Base-by-base conservation (phyloP, 164 flowering plant species). In the Buxus sempervirens region DNA sequence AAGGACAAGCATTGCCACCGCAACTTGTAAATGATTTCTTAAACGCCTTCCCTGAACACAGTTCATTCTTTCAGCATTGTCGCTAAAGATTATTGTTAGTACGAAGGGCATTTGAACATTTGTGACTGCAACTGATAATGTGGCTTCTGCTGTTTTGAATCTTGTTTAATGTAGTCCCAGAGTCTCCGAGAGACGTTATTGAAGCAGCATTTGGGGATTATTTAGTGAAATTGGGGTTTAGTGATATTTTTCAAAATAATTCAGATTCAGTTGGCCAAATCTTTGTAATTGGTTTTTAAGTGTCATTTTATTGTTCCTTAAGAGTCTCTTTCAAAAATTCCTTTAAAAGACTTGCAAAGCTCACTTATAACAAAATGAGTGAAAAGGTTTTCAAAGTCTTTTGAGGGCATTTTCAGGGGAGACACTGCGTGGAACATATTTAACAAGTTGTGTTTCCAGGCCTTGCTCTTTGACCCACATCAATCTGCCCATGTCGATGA, bases 341-440 rank as follows among this genome's bases (percentile, higher is more conserved):
- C n/a, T n/a, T n/a, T n/a, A n/a, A n/a, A n/a, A n/a, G n/a, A n/a
- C n/a, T n/a, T n/a, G n/a, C n/a, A n/a, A n/a, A n/a, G n/a, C n/a
- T n/a, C n/a, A n/a, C n/a, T n/a, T n/a, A n/a, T n/a, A n/a, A n/a
- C n/a, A n/a, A n/a, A n/a, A n/a, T n/a, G n/a, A n/a, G n/a, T n/a
- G n/a, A n/a, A n/a, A n/a, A n/a, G n/a, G n/a, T n/a, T n/a, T n/a
- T n/a, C n/a, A n/a, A n/a, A n/a, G n/a, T n/a, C n/a, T n/a, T n/a
- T n/a, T n/a, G n/a, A n/a, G n/a, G n/a, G n/a, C n/a, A n/a, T 92
- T 95, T 77, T 95, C 97, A 2, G 99, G 97, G 41, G 99, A 92
- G 65, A 92, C 73, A 58, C 36, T 80, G 19, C 83, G 22, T 4
- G 97, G 96, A 24, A 89, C 96, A 68, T 90, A 92, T 76, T 88